Conservation (phyloP, 192 early-diverging fungal genomes). For the Coemansia biformis region DNA sequence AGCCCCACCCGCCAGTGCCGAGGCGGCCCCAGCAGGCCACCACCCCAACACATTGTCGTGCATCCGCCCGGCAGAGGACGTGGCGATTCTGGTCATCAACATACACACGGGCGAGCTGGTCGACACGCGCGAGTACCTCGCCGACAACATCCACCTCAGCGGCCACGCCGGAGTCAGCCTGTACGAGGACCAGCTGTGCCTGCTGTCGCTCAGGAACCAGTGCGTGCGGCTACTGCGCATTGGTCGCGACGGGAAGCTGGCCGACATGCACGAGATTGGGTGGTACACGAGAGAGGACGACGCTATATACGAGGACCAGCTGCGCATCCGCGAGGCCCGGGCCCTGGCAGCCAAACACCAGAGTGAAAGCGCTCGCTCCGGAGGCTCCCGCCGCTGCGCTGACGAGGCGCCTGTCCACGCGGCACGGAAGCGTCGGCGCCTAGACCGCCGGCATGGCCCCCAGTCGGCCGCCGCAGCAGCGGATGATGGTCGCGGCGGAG, state of each 20-base stretch:
- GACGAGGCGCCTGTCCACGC: no score
- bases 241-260: conserved; percentile 17
- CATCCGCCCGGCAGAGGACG: conserved; percentile 37
- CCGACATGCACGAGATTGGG: conserved; percentile 38
- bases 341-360: conserved; percentile 6
- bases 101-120: conserved; percentile 19
- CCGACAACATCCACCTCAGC: conserved; percentile 38
- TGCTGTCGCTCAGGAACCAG: conserved; percentile 46
- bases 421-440: no score
- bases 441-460: no score
- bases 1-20: background rate
- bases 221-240: conserved; percentile 41
- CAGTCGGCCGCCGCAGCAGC: no score
- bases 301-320: conserved; percentile 22
- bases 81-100: conserved; percentile 33
- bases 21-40: background rate
- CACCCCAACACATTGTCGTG: conserved; percentile 27
- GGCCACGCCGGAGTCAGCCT: conserved; percentile 44
- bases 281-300: conserved; percentile 47
- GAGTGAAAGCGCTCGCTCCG: conserved; percentile 17
- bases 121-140: conserved; percentile 34
- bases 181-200: conserved; percentile 34
- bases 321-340: conserved; percentile 22
- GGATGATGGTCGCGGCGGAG: no score
- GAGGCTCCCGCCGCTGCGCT: conserved; percentile 10